Percentiles rank a stretch among this genome's conserved stretches.
These are phyloP conservation scores for Fusarium redolens DNA, from an alignment of 2,329 filamentous ascomycete species.

Conservation along the genomic window DNA sequence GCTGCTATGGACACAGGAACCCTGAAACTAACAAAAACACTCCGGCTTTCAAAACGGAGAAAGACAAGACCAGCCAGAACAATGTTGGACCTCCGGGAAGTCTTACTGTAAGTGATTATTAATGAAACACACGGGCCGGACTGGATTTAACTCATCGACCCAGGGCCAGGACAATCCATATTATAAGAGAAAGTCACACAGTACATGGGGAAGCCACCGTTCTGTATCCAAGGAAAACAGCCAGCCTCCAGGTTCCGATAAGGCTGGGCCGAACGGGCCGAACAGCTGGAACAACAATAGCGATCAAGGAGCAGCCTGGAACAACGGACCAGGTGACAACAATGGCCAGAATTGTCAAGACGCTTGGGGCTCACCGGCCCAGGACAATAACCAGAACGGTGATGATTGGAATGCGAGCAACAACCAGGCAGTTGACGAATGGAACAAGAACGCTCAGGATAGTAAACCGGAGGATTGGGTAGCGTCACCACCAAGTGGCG, in stretches of 20 bases:
- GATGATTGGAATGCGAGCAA: constrained; percentile 1
- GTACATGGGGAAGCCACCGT: constrained; percentile 29
- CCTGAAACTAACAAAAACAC: constrained; percentile 11
- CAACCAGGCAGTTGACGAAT: constrained; percentile 12
- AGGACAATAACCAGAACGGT: constrained; percentile 4
- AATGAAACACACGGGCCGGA: background rate
- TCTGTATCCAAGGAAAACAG: constrained; percentile 23
- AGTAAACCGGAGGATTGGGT: constrained; percentile 5
- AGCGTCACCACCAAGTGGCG: background rate
- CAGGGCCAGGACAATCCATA: constrained; percentile 45
- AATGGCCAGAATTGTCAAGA: background rate
- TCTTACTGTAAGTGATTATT: constrained; percentile 29
- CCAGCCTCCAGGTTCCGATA: constrained; percentile 15
- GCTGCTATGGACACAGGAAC: constrained; percentile 13
- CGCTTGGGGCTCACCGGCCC: background rate
- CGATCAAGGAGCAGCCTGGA: constrained; percentile 7
- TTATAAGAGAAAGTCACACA: constrained; percentile 32
- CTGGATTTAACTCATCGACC: constrained; percentile 15
- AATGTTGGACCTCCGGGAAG: constrained; percentile 46
- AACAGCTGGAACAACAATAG: constrained; percentile 30
- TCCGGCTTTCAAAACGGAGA: constrained; percentile 34
- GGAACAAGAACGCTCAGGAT: constrained; percentile 9
- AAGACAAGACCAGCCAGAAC: constrained; percentile 42
- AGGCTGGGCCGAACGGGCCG: constrained; percentile 24
- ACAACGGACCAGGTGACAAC: background rate